Base-by-base conservation (phyloP, 2,329 filamentous ascomycete genomes). In the Sporothrix pseudoabietina region DNA sequence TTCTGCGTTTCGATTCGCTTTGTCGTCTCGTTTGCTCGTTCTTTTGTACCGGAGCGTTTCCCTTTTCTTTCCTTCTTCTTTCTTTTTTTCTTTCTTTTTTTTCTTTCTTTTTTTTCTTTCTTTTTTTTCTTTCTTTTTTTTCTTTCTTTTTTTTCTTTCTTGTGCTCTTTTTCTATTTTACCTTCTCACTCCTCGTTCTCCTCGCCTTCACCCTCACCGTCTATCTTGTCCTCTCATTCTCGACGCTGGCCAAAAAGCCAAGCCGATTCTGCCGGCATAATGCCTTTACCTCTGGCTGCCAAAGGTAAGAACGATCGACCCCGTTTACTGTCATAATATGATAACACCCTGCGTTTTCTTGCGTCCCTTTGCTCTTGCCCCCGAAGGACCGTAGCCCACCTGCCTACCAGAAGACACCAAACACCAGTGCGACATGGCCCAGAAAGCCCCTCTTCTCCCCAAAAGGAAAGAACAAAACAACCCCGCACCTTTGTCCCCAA, bases 221-320 rank as follows among this genome's bases (percentile, higher is more conserved):
- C 30, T 8, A 22, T 44, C 49, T 70, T 41, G 41, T 1, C 55
- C 55, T 49, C 55, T 71, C n/a, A 19, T 54, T 8, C 16, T 61
- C 19, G 9, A 44, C 54, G 22, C 19, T 41, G 32, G 19, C 44
- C 22, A 49, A 26, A 44, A 69, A 47, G 61, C 49, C 69, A 54
- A 68, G 57, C 61, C 30, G 47, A 69, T 73, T 72, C 61, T 74
- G 71, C 73, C 73, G 71, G 71, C 73, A 78, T 75, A 52, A 83
- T 83, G 82, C 80, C 82, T 74, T 71, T 81, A 54, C 79, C 81
- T 61, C 68, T 83, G 74, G 78, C 78, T 69, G 81, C 80, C 75
- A 82, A 83, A 78, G 81, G 82, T 83, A 75, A 79, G 81, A 81
- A 81, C 12, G 8, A 59, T 78, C 79, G 72, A 71, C 30, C 39